phyloP scores from a whole-genome alignment of 495 filamentous ascomycete species.

The Rhizodiscina lignyota region DNA sequence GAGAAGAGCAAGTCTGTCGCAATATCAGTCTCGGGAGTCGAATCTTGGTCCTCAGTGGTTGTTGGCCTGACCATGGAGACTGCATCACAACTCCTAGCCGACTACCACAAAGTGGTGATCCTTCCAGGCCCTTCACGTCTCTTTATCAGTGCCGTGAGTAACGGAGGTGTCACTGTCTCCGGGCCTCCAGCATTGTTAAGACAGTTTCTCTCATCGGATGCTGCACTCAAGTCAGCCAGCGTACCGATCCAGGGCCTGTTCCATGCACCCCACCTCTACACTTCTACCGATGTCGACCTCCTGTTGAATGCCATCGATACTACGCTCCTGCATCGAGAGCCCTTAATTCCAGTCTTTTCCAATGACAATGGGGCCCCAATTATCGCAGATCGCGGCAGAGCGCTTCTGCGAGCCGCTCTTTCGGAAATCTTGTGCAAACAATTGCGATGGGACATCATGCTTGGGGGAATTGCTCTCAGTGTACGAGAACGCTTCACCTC shows the following conservation, averaged over 20 bases:
- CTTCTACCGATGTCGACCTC: not conserved
- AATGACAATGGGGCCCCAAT: not conserved
- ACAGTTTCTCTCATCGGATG: not conserved
- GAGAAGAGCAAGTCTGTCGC: too few relatives aligned
- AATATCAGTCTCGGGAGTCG: too few relatives aligned
- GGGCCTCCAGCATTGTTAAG: not conserved
- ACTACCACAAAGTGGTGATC: not conserved
- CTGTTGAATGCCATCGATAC: not conserved
- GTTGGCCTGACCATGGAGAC: too few relatives aligned
- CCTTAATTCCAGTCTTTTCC: not conserved
- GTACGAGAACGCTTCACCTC: too few relatives aligned
- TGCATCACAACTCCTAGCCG: not conserved
- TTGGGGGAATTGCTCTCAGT: too few relatives aligned
- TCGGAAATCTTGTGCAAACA: not conserved
- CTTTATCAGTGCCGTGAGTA: not conserved
- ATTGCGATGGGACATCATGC: not conserved
- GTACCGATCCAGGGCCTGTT: not conserved
- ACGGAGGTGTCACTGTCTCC: not conserved
- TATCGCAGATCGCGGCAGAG: not conserved
- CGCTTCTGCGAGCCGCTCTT: not conserved
- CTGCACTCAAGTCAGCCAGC: not conserved
- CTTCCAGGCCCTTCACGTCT: not conserved
- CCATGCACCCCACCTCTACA: not conserved
- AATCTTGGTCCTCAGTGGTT: too few relatives aligned
- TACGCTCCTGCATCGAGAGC: not conserved